Evolutionary conservation across 163 green algal genomes (phyloP).

Genomic region (Chlamydomonas reinhardtii): DNA sequence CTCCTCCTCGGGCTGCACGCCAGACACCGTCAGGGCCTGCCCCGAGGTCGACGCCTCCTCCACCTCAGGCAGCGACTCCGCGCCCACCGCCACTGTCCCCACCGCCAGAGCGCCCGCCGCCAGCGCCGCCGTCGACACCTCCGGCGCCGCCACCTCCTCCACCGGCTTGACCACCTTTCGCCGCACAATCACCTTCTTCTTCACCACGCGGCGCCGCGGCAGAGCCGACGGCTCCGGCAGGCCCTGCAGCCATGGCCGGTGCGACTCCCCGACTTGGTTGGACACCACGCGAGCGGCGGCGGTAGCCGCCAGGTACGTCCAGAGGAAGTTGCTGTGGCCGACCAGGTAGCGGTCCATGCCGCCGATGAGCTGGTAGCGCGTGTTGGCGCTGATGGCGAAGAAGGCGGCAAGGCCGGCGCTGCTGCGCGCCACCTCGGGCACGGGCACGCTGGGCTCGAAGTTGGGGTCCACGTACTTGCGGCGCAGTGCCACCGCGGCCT

Average conservation of each 20-base stretch:
- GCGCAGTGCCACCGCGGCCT: constrained; percentile 69
- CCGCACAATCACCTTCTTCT: constrained; percentile 42
- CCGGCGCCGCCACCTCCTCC: not conserved
- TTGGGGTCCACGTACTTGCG: constrained; percentile 67
- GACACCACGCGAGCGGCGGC: constrained; percentile 50
- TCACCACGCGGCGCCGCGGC: constrained; percentile 31
- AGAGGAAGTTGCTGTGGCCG: constrained; percentile 79
- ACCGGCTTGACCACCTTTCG: constrained; percentile 35
- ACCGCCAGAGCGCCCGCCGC: not conserved
- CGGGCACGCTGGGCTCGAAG: constrained; percentile 81
- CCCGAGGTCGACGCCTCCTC: constrained; percentile 18
- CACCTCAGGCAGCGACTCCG: not conserved
- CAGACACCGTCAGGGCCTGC: not conserved
- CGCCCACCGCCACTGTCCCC: not conserved
- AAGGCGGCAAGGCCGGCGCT: constrained; percentile 86
- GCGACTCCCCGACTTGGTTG: constrained; percentile 63
- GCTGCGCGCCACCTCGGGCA: constrained; percentile 74
- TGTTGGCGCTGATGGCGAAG: constrained; percentile 90
- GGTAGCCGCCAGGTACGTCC: constrained; percentile 69
- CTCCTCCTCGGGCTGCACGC: not conserved
- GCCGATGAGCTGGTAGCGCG: constrained; percentile 79
- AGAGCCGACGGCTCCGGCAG: constrained; percentile 43
- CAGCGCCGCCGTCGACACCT: not conserved
- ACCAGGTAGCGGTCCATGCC: constrained; percentile 93
- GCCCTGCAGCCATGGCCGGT: constrained; percentile 70